Evolutionary conservation across 192 early-diverging fungal genomes (phyloP).

Genomic region (Diversispora epigaea): DNA sequence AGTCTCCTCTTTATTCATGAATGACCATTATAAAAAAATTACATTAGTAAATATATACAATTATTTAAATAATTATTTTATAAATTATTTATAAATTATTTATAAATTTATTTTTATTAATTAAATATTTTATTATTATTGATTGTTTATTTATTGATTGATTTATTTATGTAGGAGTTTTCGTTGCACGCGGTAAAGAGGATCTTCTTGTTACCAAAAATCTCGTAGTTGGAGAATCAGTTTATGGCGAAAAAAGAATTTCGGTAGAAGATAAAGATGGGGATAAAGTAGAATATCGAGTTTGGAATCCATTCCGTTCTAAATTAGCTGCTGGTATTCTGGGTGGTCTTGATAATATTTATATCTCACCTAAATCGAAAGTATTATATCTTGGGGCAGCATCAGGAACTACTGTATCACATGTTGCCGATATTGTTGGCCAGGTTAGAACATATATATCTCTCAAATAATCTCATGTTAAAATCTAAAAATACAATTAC

Average conservation of each 20-base stretch:
- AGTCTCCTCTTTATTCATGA: too few species aligned
- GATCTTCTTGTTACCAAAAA: slow-evolving; percentile 99
- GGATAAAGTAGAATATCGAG: slow-evolving; percentile 96
- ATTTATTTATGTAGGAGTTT: slow-evolving; percentile 61
- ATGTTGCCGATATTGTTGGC: slow-evolving; percentile 97
- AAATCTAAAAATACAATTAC: background rate
- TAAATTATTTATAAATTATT: background rate
- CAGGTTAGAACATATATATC: slow-evolving; percentile 53
- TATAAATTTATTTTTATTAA: background rate
- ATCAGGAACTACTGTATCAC: slow-evolving; percentile 90
- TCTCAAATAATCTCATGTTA: background rate
- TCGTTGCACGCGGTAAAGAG: slow-evolving; percentile 98
- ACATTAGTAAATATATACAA: too few species aligned
- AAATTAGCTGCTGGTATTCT: slow-evolving; percentile 98
- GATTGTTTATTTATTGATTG: background rate
- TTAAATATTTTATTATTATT: background rate
- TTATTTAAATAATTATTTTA: background rate
- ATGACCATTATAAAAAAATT: too few species aligned
- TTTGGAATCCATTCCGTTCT: slow-evolving; percentile 99
- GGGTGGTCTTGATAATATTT: slow-evolving; percentile 93
- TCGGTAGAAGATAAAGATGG: slow-evolving; percentile 92
- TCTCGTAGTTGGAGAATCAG: slow-evolving; percentile 93
- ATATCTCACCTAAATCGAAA: slow-evolving; percentile 93
- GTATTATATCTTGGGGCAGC: slow-evolving; percentile 97
- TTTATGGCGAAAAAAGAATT: slow-evolving; percentile 99